Conservation (phyloP, 176 grass and related monocot species). For the Elymus sibiricus region DNA sequence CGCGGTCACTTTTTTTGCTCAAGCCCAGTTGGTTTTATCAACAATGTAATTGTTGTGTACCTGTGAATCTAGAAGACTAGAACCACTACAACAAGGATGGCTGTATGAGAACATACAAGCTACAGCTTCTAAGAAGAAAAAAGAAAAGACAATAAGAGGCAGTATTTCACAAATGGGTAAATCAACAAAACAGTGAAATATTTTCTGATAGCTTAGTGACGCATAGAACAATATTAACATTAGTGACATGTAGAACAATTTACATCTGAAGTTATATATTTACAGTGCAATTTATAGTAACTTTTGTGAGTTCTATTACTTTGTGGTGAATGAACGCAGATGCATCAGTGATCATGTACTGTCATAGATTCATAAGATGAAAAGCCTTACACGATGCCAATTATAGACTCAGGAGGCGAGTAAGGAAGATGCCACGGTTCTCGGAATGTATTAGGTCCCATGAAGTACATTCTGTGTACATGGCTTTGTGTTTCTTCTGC, state of each 20-base stretch:
- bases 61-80: not conserved
- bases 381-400: conserved; percentile 92
- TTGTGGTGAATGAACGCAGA: conserved; percentile 13
- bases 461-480: conserved; percentile 97
- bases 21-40: not conserved
- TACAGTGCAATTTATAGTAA: not conserved
- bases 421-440: conserved; percentile 99
- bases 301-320: not conserved
- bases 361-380: conserved; percentile 4
- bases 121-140: not conserved
- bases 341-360: not conserved
- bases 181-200: not conserved
- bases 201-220: not conserved
- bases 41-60: not conserved
- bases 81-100: not conserved
- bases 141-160: not conserved
- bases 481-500: conserved; percentile 96
- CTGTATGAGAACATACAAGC: not conserved
- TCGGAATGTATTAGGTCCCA: conserved; percentile 97
- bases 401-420: conserved; percentile 96
- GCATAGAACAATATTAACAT: conserved; percentile 7
- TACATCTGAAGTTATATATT: conserved; percentile 5
- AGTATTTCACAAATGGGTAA: not conserved
- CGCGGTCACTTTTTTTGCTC: not conserved
- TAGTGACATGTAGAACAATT: not conserved